These are phyloP conservation scores for Wallemia mellicola DNA, from an alignment of 1,284 basidiomycete genomes.

Conservation along the genomic window DNA sequence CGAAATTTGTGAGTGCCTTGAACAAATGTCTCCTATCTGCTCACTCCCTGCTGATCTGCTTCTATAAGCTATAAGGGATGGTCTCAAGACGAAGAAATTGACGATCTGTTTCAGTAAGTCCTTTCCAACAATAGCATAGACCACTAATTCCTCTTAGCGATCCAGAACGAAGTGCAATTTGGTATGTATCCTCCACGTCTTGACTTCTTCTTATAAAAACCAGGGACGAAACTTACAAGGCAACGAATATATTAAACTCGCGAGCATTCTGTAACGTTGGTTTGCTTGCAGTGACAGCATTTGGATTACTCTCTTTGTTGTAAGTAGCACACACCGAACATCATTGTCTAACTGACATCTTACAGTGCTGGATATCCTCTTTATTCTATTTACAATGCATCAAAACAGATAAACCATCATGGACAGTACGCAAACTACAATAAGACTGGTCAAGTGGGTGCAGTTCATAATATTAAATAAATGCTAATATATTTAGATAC, in stretches of 20 bases:
- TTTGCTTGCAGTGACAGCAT: conserved; percentile 31
- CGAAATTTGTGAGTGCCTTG: too few species aligned
- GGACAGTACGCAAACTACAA: conserved; percentile 36
- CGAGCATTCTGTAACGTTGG: conserved; percentile 47
- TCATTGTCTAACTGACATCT: neutral
- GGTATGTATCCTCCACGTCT: neutral
- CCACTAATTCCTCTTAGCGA: neutral
- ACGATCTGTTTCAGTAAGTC: neutral
- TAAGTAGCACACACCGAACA: conserved; percentile 10
- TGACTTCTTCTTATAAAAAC: conserved; percentile 15
- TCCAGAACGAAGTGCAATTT: neutral
- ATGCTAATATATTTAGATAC: too few species aligned
- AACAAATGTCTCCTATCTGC: too few species aligned
- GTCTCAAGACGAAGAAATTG: neutral
- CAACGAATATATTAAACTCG: conserved; percentile 32
- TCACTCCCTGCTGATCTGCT: too few species aligned
- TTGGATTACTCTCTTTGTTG: conserved; percentile 39
- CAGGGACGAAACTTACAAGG: conserved; percentile 30
- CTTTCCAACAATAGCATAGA: neutral
- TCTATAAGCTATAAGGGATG: neutral
- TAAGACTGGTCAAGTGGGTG: conserved; percentile 36
- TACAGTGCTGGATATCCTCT: conserved; percentile 18
- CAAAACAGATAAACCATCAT: conserved; percentile 18
- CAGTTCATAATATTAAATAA: too few species aligned
- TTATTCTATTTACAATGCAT: conserved; percentile 10